Evolutionary conservation across 2,329 filamentous ascomycete species (phyloP).

Genomic region (Thermoascus crustaceus): DNA sequence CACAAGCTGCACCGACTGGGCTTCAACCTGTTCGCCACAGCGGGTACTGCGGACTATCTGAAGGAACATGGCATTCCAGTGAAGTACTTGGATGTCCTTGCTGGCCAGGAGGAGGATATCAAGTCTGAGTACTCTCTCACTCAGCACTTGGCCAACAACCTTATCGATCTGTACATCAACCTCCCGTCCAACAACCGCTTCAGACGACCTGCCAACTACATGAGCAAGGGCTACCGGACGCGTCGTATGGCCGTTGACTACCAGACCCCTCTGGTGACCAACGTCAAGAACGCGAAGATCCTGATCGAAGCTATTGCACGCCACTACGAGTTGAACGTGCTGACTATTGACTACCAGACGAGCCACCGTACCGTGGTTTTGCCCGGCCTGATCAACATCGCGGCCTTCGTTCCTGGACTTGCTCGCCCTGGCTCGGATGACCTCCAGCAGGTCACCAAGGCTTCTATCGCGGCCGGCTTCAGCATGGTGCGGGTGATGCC

Average conservation of each 20-base stretch:
- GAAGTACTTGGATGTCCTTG: conserved; percentile 85
- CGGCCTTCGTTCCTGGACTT: conserved; percentile 70
- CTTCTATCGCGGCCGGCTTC: conserved; percentile 67
- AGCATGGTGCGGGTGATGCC: conserved; percentile 76
- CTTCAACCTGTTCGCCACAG: conserved; percentile 92
- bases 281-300: conserved; percentile 98
- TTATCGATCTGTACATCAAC: conserved; percentile 98
- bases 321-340: conserved; percentile 76
- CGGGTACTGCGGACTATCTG: conserved; percentile 92
- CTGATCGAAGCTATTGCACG: conserved; percentile 88
- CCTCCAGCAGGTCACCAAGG: conserved; percentile 61
- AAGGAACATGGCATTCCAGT: conserved; percentile 86
- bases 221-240: conserved; percentile 95
- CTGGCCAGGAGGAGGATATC: conserved; percentile 69
- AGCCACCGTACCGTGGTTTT: conserved; percentile 70
- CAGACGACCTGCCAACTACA: conserved; percentile 92
- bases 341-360: conserved; percentile 81
- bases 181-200: conserved; percentile 98
- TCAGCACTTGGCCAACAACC: conserved; percentile 92
- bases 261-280: conserved; percentile 93
- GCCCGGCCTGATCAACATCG: conserved; percentile 68
- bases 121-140: conserved; percentile 95
- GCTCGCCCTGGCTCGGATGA: conserved; percentile 57
- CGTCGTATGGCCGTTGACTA: conserved; percentile 97
- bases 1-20: conserved; percentile 82